phyloP scores from a whole-genome alignment of 176 grass and related monocot species.

The Poa annua region DNA sequence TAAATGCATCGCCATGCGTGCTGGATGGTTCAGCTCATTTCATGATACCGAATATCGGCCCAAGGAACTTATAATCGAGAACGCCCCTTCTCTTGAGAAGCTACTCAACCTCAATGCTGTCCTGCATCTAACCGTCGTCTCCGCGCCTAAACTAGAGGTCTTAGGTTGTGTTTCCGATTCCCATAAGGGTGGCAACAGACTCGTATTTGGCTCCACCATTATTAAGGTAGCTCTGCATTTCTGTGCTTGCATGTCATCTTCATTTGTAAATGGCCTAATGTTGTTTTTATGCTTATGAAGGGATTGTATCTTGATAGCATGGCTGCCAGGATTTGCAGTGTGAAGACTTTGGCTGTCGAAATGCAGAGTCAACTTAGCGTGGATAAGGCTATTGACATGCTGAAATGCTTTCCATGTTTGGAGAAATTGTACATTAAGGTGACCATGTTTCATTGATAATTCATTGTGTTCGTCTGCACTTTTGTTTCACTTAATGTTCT shows the following conservation, averaged over 20 bases:
- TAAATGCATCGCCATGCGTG: background rate
- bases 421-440: slow-evolving; percentile 4
- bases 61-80: background rate
- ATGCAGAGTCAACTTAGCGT: background rate
- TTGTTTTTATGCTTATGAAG: background rate
- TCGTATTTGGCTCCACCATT: background rate
- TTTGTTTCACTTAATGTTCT: background rate
- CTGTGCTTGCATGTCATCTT: background rate
- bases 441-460: background rate
- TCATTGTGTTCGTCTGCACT: background rate
- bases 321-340: background rate
- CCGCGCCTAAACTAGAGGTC: background rate
- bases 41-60: background rate
- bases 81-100: background rate
- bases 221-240: background rate
- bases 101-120: background rate
- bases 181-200: background rate
- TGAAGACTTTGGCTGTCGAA: background rate
- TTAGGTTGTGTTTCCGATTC: background rate
- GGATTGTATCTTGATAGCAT: background rate
- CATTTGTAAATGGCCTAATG: background rate
- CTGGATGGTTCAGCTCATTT: background rate
- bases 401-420: background rate
- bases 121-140: background rate
- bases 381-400: background rate